Base-by-base conservation (phyloP, 345 rosid genomes). In the Limnanthes douglasii region DNA sequence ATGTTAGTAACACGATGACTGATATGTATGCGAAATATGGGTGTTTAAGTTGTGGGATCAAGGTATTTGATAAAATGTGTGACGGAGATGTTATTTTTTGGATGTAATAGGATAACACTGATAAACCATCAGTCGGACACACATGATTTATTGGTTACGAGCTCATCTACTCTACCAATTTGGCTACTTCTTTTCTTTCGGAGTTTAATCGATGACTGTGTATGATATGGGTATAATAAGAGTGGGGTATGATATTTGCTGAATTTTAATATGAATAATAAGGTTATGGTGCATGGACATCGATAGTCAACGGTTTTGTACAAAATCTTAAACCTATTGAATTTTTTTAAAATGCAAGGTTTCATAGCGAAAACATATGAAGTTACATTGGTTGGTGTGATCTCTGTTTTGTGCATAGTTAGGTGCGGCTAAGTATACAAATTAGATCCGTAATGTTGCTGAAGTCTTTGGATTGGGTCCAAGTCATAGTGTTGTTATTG, bases 331-430 rank as follows among this genome's bases (percentile, higher is more conserved):
- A 50, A 53, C 98, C 98, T 13, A 45, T 63, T 34, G 75, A 84
- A 49, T 26, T 90, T 84, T 15, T 53, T 60, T 50, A 64, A 59
- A 47, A 76, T 84, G 95, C 78, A 46, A 59, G 50, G 49, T 16
- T 47, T 46, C 0, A 73, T 84, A 11, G 39, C 68, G 12, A 22
- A 22, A 31, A 50, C 57, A 0, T 84, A 88, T 46, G 73, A 68
- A 30, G 64, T 77, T 15, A 65, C 82, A 4, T 35, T 77, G 8
- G 54, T 62, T 3, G 81, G 82, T 18, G 76, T 66, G 11, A 68
- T 88, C 41, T 76, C 95, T 0, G 93, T 94, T 0, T n/a, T 84
- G 84, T 59, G 84, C 86, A 4, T 86, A 84, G 53, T 33, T 79
- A 11, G 92, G 93, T 48, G 70, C 64, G 0, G 44, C 67, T 6